Evolutionary conservation across 2,329 filamentous ascomycete species (phyloP).

Genomic region (Xylaria multiplex): DNA sequence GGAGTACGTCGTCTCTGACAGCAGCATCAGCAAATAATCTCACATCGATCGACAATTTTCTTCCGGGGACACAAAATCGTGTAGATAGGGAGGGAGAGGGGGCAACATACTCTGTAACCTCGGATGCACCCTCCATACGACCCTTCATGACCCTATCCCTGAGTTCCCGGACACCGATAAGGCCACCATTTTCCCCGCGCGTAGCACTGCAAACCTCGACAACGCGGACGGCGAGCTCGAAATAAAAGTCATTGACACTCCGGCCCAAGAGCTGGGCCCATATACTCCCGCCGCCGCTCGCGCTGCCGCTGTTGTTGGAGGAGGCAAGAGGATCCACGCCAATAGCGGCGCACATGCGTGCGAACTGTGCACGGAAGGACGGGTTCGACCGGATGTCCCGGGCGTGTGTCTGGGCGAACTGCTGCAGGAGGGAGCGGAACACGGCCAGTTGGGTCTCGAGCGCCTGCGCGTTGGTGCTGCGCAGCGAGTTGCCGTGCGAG

Average conservation of each 20-base stretch:
- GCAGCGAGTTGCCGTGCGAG: conserved; percentile 87
- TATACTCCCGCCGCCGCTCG: conserved; percentile 70
- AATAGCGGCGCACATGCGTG: conserved; percentile 97
- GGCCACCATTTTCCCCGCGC: conserved; percentile 87
- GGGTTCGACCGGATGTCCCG: conserved; percentile 97
- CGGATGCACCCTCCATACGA: conserved; percentile 78
- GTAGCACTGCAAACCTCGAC: conserved; percentile 92
- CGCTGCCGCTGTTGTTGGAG: conserved; percentile 53
- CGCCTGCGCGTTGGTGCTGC: conserved; percentile 82
- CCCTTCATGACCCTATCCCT: conserved; percentile 77
- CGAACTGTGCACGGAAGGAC: conserved; percentile 94
- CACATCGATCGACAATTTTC: neutral
- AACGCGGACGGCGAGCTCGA: conserved; percentile 93
- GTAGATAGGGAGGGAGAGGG: neutral
- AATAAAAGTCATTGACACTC: conserved; percentile 98
- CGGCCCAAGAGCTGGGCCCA: conserved; percentile 94
- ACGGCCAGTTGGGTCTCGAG: conserved; percentile 93
- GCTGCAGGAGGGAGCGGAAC: conserved; percentile 93
- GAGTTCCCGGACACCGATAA: conserved; percentile 87
- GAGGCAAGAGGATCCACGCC: conserved; percentile 94
- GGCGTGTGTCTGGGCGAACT: conserved; percentile 93
- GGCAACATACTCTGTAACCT: conserved; percentile 76
- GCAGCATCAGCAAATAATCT: conserved; percentile 15
- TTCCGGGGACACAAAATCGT: neutral
- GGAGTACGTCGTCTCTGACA: conserved; percentile 82